Conservation (phyloP, 148 eudicot genomes). For the Amaranthus hypochondriacus region DNA sequence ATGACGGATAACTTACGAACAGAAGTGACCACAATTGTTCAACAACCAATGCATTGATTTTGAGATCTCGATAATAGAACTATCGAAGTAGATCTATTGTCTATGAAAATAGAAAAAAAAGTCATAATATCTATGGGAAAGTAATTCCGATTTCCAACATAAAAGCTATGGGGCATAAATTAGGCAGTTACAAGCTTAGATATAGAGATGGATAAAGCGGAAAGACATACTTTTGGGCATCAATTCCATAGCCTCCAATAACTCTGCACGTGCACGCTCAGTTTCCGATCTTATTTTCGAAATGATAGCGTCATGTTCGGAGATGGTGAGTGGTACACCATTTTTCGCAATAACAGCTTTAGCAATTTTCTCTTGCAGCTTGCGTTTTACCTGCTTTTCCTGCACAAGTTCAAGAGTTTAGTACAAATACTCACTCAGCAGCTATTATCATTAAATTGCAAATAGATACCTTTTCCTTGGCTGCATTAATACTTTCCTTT, state of each 20-base stretch:
- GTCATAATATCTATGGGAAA: neutral
- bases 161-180: neutral
- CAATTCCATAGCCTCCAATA: conserved; percentile 44
- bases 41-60: neutral
- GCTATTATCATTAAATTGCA: neutral
- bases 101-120: neutral
- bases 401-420: conserved; percentile 25
- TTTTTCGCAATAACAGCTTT: conserved; percentile 46
- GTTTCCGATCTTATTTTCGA: conserved; percentile 46
- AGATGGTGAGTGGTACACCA: conserved; percentile 51
- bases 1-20: neutral
- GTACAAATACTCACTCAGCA: neutral
- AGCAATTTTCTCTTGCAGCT: conserved; percentile 57
- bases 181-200: neutral
- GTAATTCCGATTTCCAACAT: neutral
- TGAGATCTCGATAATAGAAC: neutral
- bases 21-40: neutral
- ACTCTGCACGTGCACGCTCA: conserved; percentile 53
- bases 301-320: conserved; percentile 63
- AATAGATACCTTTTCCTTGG: conserved; percentile 58
- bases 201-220: neutral
- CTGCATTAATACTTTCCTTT: conserved; percentile 49
- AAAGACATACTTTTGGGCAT: conserved; percentile 51
- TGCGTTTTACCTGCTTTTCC: conserved; percentile 59
- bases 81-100: neutral